phyloP scores from a whole-genome alignment of 2,329 filamentous ascomycete species.

The Epichloe typhina region DNA sequence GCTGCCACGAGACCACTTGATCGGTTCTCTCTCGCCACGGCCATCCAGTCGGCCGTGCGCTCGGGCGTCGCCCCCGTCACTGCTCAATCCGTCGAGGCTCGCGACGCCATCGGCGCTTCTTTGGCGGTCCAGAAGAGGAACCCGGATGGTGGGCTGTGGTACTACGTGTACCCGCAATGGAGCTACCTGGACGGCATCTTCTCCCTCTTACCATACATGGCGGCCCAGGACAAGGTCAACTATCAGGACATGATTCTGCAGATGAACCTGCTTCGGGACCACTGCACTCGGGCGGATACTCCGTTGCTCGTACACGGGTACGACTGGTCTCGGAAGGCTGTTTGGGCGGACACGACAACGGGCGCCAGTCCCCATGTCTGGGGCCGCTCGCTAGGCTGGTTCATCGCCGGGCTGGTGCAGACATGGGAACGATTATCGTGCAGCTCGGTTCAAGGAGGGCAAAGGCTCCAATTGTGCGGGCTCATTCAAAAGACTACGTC shows the following conservation, averaged over 20 bases:
- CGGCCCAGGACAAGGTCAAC: conserved; percentile 6
- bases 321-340: conserved; percentile 31
- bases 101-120: conserved; percentile 10
- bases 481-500: background rate
- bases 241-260: conserved; percentile 12
- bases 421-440: conserved; percentile 28
- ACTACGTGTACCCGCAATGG: conserved; percentile 33
- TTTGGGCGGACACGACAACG: conserved; percentile 36
- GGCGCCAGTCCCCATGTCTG: conserved; percentile 40
- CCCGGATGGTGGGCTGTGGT: conserved; percentile 22
- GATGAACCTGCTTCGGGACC: conserved; percentile 8
- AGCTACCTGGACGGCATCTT: conserved; percentile 42
- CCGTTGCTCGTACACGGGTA: conserved; percentile 34
- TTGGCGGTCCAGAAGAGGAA: conserved; percentile 16
- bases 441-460: background rate
- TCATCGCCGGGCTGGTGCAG: conserved; percentile 37
- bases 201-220: conserved; percentile 30
- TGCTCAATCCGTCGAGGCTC: conserved; percentile 1
- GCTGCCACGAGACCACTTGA: conserved; percentile 10
- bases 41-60: conserved; percentile 6
- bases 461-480: conserved; percentile 10
- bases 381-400: conserved; percentile 42
- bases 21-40: conserved; percentile 12
- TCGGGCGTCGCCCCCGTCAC: conserved; percentile 4
- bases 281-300: conserved; percentile 3